Conservation (phyloP, 2,329 filamentous ascomycete genomes). For the Fusarium sublunatum region DNA sequence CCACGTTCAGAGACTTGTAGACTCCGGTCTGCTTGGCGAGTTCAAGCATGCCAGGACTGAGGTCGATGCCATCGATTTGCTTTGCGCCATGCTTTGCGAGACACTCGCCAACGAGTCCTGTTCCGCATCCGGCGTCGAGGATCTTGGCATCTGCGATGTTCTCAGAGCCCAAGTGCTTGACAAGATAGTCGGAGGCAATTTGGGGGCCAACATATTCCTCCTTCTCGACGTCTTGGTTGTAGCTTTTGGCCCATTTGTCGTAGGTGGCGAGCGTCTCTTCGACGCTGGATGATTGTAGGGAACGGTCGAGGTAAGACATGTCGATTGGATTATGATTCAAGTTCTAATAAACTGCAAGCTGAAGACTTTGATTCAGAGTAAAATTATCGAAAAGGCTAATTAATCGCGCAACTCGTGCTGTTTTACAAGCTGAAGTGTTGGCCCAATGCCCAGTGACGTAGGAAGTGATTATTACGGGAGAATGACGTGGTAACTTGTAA, state of each 20-base stretch:
- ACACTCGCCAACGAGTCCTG: constrained; percentile 60
- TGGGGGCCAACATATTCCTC: constrained; percentile 56
- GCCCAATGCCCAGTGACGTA: no score
- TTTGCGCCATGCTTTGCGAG: constrained; percentile 54
- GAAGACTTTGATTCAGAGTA: no score
- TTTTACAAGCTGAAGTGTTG: no score
- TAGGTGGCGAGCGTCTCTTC: constrained; percentile 34
- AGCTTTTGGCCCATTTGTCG: constrained; percentile 45
- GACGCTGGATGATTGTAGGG: constrained; percentile 14
- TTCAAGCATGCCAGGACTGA: constrained; percentile 61
- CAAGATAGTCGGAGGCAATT: constrained; percentile 47
- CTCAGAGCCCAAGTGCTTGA: constrained; percentile 30
- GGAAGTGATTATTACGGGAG: no score
- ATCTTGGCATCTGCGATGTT: constrained; percentile 41
- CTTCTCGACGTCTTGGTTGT: constrained; percentile 45
- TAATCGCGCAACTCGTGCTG: no score
- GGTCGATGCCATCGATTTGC: constrained; percentile 60
- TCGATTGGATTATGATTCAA: rapidly evolving
- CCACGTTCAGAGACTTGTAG: constrained; percentile 55
- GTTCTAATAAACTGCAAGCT: not conserved
- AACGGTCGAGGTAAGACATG: constrained; percentile 25
- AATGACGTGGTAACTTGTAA: no score
- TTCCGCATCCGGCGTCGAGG: constrained; percentile 64
- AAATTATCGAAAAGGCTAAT: no score
- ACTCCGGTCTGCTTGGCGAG: constrained; percentile 56